Percentiles rank a stretch among this genome's conserved stretches.
Evolutionary conservation across 164 flowering plant genomes (phyloP).

Genomic region (Annona squamosa): DNA sequence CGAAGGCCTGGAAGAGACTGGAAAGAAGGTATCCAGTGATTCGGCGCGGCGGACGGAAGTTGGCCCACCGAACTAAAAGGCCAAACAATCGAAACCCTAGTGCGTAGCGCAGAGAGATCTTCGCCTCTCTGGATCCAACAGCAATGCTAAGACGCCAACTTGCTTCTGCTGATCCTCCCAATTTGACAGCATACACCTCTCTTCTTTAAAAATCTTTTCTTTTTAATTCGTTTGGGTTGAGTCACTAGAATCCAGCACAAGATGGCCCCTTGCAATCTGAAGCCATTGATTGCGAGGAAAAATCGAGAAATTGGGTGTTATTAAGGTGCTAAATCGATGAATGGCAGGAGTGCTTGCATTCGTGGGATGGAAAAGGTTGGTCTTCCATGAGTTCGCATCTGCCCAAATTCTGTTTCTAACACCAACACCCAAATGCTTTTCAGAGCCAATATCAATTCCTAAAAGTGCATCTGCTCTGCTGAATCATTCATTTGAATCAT

Average conservation of each 20-base stretch:
- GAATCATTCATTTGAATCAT: background rate
- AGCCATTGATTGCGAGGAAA: background rate
- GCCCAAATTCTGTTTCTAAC: background rate
- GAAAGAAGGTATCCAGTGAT: too few relatives aligned
- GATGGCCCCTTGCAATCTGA: background rate
- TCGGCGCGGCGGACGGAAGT: too few relatives aligned
- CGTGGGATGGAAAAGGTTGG: background rate
- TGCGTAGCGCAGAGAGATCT: too few relatives aligned
- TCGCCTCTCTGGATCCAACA: too few relatives aligned
- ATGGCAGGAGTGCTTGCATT: background rate
- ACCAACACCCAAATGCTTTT: background rate
- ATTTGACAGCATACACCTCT: too few relatives aligned
- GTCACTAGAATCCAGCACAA: background rate
- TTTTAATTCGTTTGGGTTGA: too few relatives aligned
- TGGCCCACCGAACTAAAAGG: too few relatives aligned
- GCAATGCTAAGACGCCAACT: too few relatives aligned
- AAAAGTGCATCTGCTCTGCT: background rate
- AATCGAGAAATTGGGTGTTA: background rate
- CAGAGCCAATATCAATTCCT: background rate
- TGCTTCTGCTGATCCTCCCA: too few relatives aligned
- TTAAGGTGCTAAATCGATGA: background rate
- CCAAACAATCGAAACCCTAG: too few relatives aligned
- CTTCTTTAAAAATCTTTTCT: too few relatives aligned
- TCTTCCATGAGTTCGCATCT: background rate
- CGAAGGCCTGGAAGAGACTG: conserved; percentile 11